phyloP scores from a whole-genome alignment of 2,329 filamentous ascomycete genomes.

The Colletotrichum somersetense region DNA sequence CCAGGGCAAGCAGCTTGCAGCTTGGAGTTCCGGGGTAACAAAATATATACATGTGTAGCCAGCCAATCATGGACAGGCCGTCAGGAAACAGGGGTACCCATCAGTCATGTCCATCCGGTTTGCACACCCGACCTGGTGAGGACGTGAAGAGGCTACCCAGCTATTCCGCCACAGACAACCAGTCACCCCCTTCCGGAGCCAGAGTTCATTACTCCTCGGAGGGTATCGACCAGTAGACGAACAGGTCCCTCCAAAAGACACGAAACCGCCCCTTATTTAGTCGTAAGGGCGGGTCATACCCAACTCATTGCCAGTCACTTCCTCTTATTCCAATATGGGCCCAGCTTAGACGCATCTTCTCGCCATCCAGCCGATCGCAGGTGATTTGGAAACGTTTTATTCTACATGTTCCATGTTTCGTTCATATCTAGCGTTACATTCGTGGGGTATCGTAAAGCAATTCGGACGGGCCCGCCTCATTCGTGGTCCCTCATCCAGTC shows the following conservation, averaged over 20 bases:
- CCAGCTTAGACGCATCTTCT: neutral
- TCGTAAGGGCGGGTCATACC: too few species aligned
- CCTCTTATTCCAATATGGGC: too few species aligned
- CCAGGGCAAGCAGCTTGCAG: neutral
- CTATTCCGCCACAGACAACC: neutral
- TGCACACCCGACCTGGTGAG: too few species aligned
- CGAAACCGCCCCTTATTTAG: too few species aligned
- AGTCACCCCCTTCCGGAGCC: neutral
- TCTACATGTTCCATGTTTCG: neutral
- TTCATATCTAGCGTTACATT: neutral
- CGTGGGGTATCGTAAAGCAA: neutral
- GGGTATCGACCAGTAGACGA: constrained; percentile 51
- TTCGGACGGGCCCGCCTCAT: neutral
- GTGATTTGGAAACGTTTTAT: neutral
- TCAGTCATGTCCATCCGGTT: neutral
- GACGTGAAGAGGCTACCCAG: too few species aligned
- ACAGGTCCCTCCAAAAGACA: constrained; percentile 44
- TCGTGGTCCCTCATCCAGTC: constrained; percentile 16
- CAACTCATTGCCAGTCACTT: neutral
- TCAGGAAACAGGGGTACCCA: neutral
- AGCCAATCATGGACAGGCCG: neutral
- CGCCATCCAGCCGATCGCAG: neutral
- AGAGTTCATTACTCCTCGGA: constrained; percentile 44
- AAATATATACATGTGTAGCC: neutral
- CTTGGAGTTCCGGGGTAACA: neutral